These are phyloP conservation scores for Diaporthe sp. DNA, from an alignment of 2,329 filamentous ascomycete species.

Conservation along the genomic window DNA sequence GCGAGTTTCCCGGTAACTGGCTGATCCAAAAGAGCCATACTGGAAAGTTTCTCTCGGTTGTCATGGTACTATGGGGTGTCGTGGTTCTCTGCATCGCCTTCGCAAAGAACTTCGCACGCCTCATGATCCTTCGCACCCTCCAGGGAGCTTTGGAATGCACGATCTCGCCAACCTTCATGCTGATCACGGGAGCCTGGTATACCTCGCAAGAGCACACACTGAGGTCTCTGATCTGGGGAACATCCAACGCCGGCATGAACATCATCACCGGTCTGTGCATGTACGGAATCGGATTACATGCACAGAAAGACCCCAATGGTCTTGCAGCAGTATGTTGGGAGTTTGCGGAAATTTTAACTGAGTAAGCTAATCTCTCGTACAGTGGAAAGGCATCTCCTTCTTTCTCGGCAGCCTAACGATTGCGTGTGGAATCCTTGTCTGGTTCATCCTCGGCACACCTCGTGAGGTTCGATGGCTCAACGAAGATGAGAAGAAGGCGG, in stretches of 20 bases:
- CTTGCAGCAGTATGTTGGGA: constrained; percentile 7
- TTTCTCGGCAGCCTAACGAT: constrained; percentile 50
- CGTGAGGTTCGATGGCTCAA: constrained; percentile 50
- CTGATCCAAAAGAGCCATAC: constrained; percentile 53
- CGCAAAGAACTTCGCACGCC: constrained; percentile 48
- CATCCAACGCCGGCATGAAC: constrained; percentile 51
- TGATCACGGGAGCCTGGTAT: constrained; percentile 53
- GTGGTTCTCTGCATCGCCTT: constrained; percentile 50
- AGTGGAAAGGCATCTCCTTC: constrained; percentile 50
- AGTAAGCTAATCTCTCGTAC: not conserved
- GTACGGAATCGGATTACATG: constrained; percentile 47
- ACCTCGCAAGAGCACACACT: constrained; percentile 50
- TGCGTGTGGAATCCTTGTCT: constrained; percentile 44
- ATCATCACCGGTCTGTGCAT: constrained; percentile 50
- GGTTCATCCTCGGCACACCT: constrained; percentile 50
- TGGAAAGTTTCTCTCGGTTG: constrained; percentile 52
- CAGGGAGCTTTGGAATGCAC: constrained; percentile 51
- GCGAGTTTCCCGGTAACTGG: constrained; percentile 49
- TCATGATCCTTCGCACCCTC: constrained; percentile 49
- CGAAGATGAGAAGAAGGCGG: constrained; percentile 50
- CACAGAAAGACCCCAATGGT: constrained; percentile 24
- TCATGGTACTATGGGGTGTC: constrained; percentile 50
- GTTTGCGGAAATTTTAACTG: not conserved
- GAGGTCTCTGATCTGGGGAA: constrained; percentile 51
- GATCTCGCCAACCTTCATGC: constrained; percentile 49